Conservation (phyloP, 129 eudicot genomes). For the Artemisia annua region DNA sequence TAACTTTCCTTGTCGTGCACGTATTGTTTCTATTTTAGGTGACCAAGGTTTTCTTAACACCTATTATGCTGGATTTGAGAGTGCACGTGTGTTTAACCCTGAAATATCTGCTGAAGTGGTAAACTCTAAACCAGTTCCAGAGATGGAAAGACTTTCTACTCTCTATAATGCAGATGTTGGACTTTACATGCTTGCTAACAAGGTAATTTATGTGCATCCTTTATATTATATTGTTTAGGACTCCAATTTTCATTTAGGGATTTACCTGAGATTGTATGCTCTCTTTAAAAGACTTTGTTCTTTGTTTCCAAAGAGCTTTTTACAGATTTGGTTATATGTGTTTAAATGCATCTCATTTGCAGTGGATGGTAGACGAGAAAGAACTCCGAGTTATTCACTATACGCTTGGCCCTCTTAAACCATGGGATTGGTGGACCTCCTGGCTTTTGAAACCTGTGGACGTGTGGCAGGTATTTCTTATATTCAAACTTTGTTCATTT, state of each 20-base stretch:
- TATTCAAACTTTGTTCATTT: slow-evolving; percentile 10
- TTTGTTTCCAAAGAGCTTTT: not conserved
- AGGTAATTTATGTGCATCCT: slow-evolving; percentile 45
- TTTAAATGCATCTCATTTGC: slow-evolving; percentile 24
- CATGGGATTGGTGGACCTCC: slow-evolving; percentile 99
- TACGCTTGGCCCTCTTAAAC: slow-evolving; percentile 98
- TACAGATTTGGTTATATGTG: not conserved
- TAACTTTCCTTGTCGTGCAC: not conserved
- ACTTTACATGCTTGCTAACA: slow-evolving; percentile 99
- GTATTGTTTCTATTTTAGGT: slow-evolving; percentile 49
- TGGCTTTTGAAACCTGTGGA: slow-evolving; percentile 99
- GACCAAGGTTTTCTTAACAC: slow-evolving; percentile 99
- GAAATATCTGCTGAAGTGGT: slow-evolving; percentile 51
- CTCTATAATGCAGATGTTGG: slow-evolving; percentile 99
- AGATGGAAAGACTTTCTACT: slow-evolving; percentile 97
- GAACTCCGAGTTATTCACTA: slow-evolving; percentile 92
- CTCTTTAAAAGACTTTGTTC: slow-evolving; percentile 8
- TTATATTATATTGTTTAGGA: not conserved
- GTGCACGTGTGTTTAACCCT: slow-evolving; percentile 92
- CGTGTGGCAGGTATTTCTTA: slow-evolving; percentile 80
- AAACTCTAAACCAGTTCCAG: slow-evolving; percentile 76
- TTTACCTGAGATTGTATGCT: slow-evolving; percentile 2
- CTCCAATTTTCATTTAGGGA: not conserved
- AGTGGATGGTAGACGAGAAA: slow-evolving; percentile 98
- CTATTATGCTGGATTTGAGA: slow-evolving; percentile 76